A percentile compares a stretch with the other conserved stretches of the same genome.
Evolutionary conservation across 805 yeast species (phyloP).

Genomic region (Myxozyma geophila): DNA sequence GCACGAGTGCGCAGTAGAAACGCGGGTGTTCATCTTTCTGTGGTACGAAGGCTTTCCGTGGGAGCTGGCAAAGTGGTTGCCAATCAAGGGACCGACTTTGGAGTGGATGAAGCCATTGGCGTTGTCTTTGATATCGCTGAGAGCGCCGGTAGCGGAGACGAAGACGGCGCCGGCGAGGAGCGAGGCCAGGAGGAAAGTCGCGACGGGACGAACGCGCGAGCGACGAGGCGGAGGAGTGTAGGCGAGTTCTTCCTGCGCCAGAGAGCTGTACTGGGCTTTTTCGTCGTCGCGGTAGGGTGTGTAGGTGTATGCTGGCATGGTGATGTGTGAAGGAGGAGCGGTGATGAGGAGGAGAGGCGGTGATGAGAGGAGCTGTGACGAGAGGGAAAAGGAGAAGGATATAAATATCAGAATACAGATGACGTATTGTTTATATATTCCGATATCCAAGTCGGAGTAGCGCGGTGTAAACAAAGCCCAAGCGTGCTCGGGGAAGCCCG

Average conservation of each 20-base stretch:
- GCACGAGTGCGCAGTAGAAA: constrained; percentile 29
- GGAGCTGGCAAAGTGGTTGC: background rate
- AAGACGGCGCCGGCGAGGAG: constrained; percentile 19
- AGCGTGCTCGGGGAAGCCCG: constrained; percentile 15
- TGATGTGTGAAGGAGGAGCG: background rate
- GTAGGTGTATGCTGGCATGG: constrained; percentile 12
- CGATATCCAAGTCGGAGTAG: background rate
- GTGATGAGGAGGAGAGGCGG: background rate
- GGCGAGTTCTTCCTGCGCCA: constrained; percentile 11
- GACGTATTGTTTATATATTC: background rate
- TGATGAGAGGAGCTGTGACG: background rate
- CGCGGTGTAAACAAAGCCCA: constrained; percentile 8
- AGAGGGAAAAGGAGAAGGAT: background rate
- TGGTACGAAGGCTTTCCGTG: background rate
- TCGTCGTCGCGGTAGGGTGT: constrained; percentile 22
- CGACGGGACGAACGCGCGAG: constrained; percentile 1
- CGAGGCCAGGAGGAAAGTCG: constrained; percentile 5
- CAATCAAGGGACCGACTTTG: constrained; percentile 8
- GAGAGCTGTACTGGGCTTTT: constrained; percentile 13
- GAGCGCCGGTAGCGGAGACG: constrained; percentile 10
- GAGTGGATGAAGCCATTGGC: constrained; percentile 8
- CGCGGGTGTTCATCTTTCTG: constrained; percentile 5
- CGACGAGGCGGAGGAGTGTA: constrained; percentile 13
- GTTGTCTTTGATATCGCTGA: constrained; percentile 4
- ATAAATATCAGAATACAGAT: no score